Conservation (phyloP, 202 grass and related monocot species). For the Saccharum hybrid region DNA sequence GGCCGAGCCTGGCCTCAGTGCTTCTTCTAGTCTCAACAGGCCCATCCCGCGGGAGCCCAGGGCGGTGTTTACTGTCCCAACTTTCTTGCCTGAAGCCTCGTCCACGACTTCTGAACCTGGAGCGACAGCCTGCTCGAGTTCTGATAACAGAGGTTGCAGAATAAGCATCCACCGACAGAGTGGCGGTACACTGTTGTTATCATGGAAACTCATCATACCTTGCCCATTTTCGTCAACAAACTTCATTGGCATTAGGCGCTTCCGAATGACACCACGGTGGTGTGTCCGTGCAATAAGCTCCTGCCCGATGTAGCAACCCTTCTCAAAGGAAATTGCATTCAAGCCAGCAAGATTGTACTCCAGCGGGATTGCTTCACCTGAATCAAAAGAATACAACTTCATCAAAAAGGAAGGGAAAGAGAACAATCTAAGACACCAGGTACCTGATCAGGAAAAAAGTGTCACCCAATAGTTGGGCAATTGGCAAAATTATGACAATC, state of each 20-base stretch:
- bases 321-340: slow-evolving; percentile 92
- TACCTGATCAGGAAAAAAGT: background rate
- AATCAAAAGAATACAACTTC: slow-evolving; percentile 1
- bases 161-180: background rate
- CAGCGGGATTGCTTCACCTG: slow-evolving; percentile 90
- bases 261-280: slow-evolving; percentile 83
- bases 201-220: slow-evolving; percentile 45
- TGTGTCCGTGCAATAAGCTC: slow-evolving; percentile 90
- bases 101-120: slow-evolving; percentile 71
- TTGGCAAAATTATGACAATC: background rate
- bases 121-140: slow-evolving; percentile 56
- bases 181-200: background rate
- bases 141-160: slow-evolving; percentile 42
- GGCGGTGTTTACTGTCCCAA: slow-evolving; percentile 66
- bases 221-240: slow-evolving; percentile 59
- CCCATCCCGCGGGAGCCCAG: slow-evolving; percentile 75
- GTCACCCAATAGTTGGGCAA: background rate
- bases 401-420: background rate
- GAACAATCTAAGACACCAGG: background rate
- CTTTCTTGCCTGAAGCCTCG: slow-evolving; percentile 60
- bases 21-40: slow-evolving; percentile 62
- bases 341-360: slow-evolving; percentile 83
- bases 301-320: slow-evolving; percentile 95
- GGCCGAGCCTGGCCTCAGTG: slow-evolving; percentile 45
- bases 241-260: slow-evolving; percentile 75